Evolutionary conservation across 768 basidiomycete species (phyloP).

Genomic region (Boletus subparvulus): DNA sequence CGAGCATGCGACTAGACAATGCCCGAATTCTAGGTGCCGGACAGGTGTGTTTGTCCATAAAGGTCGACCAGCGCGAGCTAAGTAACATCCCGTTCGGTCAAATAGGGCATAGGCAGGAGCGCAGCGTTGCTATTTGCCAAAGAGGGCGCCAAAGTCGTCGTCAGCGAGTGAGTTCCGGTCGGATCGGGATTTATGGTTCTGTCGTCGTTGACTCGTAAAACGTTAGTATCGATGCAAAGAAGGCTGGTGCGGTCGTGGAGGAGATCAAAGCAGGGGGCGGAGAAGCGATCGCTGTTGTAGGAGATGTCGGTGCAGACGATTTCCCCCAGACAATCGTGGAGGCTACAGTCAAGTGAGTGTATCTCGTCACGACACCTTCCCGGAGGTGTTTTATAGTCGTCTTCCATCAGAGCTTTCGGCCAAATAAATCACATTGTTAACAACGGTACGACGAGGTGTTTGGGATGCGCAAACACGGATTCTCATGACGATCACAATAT

Average conservation of each 20-base stretch:
- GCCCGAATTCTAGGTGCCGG: conserved; percentile 57
- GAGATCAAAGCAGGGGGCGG: conserved; percentile 77
- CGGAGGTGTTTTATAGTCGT: not conserved
- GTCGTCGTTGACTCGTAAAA: conserved; percentile 3
- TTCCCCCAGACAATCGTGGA: conserved; percentile 78
- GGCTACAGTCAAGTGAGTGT: conserved; percentile 71
- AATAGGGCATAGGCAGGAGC: conserved; percentile 75
- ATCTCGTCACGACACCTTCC: not conserved
- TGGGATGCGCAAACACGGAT: not conserved
- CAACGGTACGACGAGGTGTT: conserved; percentile 49
- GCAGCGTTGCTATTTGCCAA: conserved; percentile 76
- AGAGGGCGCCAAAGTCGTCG: conserved; percentile 85
- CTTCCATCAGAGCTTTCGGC: conserved; percentile 61
- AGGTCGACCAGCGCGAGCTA: not conserved
- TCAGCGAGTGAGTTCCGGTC: conserved; percentile 61
- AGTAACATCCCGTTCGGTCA: too few relatives aligned
- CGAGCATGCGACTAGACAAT: not conserved
- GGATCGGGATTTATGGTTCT: not conserved
- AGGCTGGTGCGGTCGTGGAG: conserved; percentile 60
- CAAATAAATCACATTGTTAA: conserved; percentile 88
- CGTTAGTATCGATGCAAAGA: conserved; percentile 67
- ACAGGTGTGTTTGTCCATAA: conserved; percentile 47
- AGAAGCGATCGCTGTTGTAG: conserved; percentile 69
- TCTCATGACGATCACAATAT: not conserved
- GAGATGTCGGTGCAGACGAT: conserved; percentile 81